Base-by-base conservation (phyloP, 148 eudicot genomes). In the Chenopodium formosanum region DNA sequence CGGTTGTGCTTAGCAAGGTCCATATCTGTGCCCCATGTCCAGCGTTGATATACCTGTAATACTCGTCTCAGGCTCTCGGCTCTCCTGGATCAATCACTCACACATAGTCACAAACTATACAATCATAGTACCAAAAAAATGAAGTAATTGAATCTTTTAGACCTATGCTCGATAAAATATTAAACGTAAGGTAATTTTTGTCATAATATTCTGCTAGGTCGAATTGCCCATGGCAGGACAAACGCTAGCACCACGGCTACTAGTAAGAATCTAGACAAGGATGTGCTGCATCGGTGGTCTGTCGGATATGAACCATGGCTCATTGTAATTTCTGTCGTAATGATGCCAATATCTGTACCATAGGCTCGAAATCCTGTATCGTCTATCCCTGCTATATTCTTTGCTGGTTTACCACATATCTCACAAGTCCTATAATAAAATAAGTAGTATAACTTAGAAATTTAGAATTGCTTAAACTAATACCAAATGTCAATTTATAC, bases 381-480 rank as follows among this genome's bases (percentile, higher is more conserved):
- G 34, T 86, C 80, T 7, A 88, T 74, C 19, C 86, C 90, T 31
- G 60, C 78, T 34, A 90, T 81, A 71, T 89, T 90, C 73, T 77
- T 84, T 2, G 84, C 91, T 13, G 60, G 76, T 68, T 81, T 78
- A 0, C 90, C 91, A 78, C 93, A 90, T 67, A 90, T 89, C 80
- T 90, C 93, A 82, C 93, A 90, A n/a, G 71, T 80, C 75, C 91
- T 90, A 83, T 81, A 76, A 44, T 31, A 50, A 29, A 23, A 82
- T 1, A 29, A 23, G 79, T 2, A 23, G 79, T 2, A 47, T 20
- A 69, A 77, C 2, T 34, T 56, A 25, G 56, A 10, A 10, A 56
- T 17, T 56, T 14, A 14, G 7, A 50, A 50, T 17, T 56, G 17
- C 4, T 56, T 1, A 56, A 56, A 56, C 22, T 22, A 56, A 56